Conservation (phyloP, 345 rosid species). For the Sonneratia alba region DNA sequence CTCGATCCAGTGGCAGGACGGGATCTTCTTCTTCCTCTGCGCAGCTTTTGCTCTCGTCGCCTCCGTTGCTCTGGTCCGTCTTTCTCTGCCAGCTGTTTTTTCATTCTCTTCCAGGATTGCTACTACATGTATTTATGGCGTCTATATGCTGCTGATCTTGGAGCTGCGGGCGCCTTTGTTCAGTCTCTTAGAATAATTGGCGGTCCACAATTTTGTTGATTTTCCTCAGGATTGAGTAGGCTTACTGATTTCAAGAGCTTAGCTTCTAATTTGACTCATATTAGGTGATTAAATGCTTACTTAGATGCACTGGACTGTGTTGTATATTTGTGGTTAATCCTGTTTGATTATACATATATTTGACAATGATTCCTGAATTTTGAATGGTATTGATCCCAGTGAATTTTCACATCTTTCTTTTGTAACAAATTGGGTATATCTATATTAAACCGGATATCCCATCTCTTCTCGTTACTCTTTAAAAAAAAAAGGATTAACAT, state of each 20-base stretch:
- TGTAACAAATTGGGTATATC: not conserved
- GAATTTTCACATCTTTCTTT: too few relatives aligned
- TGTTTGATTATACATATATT: not conserved
- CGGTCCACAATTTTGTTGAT: too few relatives aligned
- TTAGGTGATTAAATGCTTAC: not conserved
- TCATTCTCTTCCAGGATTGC: not conserved
- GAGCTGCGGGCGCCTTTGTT: not conserved
- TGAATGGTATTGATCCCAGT: too few relatives aligned
- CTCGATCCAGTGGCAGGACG: slow-evolving; percentile 39
- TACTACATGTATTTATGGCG: not conserved
- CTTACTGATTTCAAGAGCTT: too few relatives aligned
- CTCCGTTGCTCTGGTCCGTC: slow-evolving; percentile 29
- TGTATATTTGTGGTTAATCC: too few relatives aligned
- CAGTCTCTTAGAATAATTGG: too few relatives aligned
- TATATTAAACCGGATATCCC: not conserved
- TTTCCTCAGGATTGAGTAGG: too few relatives aligned
- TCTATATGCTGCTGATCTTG: not conserved
- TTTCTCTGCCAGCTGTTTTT: not conserved
- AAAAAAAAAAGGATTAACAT: not conserved
- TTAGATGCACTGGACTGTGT: too few relatives aligned
- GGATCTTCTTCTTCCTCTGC: slow-evolving; percentile 32
- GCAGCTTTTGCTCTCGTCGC: slow-evolving; percentile 39
- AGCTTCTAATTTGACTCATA: not conserved
- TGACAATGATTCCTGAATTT: not conserved
- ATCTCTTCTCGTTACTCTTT: not conserved